Evolutionary conservation across 352 stramenopile species (phyloP).

Genomic region (Pythium guiyangense): DNA sequence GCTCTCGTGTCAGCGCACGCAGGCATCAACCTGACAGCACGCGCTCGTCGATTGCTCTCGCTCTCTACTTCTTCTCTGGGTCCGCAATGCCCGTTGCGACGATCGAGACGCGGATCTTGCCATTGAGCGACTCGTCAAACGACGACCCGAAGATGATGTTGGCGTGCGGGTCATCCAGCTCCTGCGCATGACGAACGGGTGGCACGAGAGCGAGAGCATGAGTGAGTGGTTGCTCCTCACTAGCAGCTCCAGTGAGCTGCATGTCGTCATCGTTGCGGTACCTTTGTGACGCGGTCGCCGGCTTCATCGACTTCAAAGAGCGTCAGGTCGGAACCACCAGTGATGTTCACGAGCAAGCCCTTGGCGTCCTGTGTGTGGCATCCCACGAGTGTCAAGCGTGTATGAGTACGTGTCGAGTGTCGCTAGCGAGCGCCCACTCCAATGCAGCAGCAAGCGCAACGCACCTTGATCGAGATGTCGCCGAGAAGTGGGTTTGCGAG

Average conservation of each 20-base stretch:
- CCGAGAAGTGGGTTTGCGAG: constrained; percentile 86
- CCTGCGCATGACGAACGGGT: constrained; percentile 18
- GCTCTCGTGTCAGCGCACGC: background rate
- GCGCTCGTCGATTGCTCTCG: background rate
- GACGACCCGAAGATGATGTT: constrained; percentile 90
- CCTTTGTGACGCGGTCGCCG: constrained; percentile 76
- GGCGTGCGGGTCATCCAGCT: constrained; percentile 82
- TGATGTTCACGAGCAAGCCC: constrained; percentile 95
- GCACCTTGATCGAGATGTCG: constrained; percentile 85
- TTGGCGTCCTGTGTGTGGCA: constrained; percentile 59
- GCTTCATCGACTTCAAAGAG: constrained; percentile 91
- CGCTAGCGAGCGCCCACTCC: no score
- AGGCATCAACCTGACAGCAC: background rate
- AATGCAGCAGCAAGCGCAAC: background rate
- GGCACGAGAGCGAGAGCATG: background rate
- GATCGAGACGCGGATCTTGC: constrained; percentile 83
- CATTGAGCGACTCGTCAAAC: constrained; percentile 76
- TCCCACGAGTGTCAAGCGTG: background rate
- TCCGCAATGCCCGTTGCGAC: constrained; percentile 86
- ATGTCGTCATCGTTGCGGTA: constrained; percentile 1
- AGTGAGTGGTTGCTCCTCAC: background rate
- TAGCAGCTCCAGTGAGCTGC: background rate
- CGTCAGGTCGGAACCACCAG: constrained; percentile 90
- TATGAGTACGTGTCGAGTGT: no score
- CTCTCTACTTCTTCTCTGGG: constrained; percentile 68